Evolutionary conservation across 176 grass and related monocot species (phyloP).

Genomic region (Avena eriantha): DNA sequence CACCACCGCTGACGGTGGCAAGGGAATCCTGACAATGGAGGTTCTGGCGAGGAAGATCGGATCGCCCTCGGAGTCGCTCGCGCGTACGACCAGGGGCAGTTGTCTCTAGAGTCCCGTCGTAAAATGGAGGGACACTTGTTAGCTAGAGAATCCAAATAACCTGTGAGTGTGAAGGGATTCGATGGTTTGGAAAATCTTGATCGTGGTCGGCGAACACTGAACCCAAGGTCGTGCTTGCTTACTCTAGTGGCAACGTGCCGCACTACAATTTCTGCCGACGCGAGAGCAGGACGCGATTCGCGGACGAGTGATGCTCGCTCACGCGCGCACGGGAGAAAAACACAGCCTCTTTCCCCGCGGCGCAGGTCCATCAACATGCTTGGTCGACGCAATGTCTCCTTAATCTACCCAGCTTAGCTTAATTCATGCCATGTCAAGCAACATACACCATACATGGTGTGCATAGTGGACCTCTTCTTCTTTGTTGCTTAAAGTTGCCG

Average conservation of each 20-base stretch:
- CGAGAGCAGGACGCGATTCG: conserved; percentile 18
- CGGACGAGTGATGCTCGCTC: conserved; percentile 32
- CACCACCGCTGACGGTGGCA: no score
- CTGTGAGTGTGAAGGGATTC: not conserved
- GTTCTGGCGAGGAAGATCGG: no score
- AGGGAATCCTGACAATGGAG: no score
- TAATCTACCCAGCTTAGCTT: not conserved
- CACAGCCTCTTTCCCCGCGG: conserved; percentile 20
- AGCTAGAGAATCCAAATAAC: not conserved
- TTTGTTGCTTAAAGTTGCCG: not conserved
- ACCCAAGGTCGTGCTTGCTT: not conserved
- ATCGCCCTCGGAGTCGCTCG: no score
- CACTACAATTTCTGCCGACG: not conserved
- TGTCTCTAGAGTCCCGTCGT: no score
- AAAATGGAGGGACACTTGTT: no score
- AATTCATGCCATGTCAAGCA: no score
- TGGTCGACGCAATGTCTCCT: conserved; percentile 35
- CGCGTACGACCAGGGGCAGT: no score
- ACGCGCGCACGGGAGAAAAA: not conserved
- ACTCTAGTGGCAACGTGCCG: not conserved
- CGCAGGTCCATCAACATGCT: conserved; percentile 42
- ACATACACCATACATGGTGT: no score
- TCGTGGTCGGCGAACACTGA: not conserved
- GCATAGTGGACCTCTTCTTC: no score
- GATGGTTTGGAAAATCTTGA: not conserved